Percentiles rank a stretch among this genome's conserved stretches.
Conservation (phyloP, 805 yeast genomes). For the Barnettozyma populi region DNA sequence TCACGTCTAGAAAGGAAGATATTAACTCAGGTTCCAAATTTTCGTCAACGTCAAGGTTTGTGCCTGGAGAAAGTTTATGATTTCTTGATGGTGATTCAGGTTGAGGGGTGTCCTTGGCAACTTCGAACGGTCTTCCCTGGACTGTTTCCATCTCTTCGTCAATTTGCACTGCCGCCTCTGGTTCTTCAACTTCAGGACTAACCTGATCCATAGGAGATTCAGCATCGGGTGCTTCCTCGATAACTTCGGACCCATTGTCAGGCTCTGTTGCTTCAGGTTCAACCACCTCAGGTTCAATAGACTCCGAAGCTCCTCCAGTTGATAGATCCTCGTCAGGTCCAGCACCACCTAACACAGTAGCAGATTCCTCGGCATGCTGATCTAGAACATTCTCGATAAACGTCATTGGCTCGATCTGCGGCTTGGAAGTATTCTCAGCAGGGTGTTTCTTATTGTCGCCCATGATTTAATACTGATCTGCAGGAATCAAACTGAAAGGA, state of each 20-base stretch:
- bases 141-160: neutral
- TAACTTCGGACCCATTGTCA: neutral
- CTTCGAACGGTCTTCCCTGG: conserved; percentile 9
- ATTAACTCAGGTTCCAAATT: conserved; percentile 17
- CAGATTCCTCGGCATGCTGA: neutral
- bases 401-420: neutral
- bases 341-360: neutral
- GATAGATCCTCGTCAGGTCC: neutral
- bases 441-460: neutral
- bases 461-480: neutral
- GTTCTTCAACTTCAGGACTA: conserved; percentile 1
- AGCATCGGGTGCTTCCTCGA: conserved; percentile 1
- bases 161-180: neutral
- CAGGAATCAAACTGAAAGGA: neutral
- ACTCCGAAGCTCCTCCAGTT: neutral
- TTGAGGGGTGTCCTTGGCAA: conserved; percentile 11
- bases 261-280: neutral
- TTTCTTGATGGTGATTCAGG: neutral
- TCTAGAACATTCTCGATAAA: neutral
- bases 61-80: neutral
- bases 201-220: neutral
- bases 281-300: neutral
- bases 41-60: neutral
- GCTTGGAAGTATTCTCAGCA: neutral
- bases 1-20: conserved; percentile 32